Evolutionary conservation across 2,329 filamentous ascomycete species (phyloP).

Genomic region (Colletotrichum navitas): DNA sequence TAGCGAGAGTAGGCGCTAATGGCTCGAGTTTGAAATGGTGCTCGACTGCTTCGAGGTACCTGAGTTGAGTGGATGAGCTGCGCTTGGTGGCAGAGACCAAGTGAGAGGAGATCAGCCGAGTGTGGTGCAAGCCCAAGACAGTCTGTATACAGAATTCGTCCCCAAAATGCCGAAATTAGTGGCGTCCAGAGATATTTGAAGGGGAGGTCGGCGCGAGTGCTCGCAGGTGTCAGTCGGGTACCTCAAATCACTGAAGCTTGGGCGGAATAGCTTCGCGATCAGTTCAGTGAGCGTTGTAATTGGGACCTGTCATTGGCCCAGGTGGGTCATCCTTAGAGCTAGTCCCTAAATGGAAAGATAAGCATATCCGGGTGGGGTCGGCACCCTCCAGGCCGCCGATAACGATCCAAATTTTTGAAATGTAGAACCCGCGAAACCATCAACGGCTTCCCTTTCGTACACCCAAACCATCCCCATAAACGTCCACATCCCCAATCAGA

Average conservation of each 20-base stretch:
- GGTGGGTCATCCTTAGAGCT: neutral
- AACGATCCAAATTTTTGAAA: conserved; percentile 45
- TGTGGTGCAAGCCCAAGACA: neutral
- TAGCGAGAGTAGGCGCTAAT: neutral
- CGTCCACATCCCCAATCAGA: neutral
- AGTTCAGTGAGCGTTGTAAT: conserved; percentile 34
- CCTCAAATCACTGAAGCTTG: conserved; percentile 25
- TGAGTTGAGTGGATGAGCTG: neutral
- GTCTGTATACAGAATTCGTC: neutral
- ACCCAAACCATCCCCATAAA: neutral
- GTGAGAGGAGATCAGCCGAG: neutral
- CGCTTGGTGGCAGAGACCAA: neutral
- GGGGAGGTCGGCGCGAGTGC: neutral
- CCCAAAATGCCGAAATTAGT: neutral
- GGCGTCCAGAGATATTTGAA: neutral
- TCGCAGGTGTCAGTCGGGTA: conserved; percentile 5
- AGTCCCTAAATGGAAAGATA: conserved; percentile 33
- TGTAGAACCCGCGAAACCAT: conserved; percentile 24
- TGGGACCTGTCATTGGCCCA: conserved; percentile 35
- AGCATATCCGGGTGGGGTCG: conserved; percentile 27
- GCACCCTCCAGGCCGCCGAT: conserved; percentile 33
- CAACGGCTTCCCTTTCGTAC: neutral
- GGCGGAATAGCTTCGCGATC: conserved; percentile 24
- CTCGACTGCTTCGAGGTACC: neutral
- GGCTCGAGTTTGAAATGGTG: neutral